These are phyloP conservation scores for Pyrrhoderma lamaoense DNA, from an alignment of 1,284 basidiomycete genomes.

Conservation along the genomic window DNA sequence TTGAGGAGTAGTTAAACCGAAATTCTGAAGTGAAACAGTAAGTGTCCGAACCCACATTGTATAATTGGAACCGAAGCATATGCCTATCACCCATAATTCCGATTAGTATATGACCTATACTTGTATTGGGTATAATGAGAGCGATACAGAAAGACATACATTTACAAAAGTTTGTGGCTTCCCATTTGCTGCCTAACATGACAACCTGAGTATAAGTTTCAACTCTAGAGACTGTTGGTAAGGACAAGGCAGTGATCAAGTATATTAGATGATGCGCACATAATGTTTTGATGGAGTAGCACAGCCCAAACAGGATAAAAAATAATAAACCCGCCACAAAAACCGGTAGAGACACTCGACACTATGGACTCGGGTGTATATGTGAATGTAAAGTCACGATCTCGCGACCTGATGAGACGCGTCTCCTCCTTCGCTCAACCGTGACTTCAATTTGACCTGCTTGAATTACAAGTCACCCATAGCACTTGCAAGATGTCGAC, in stretches of 20 bases:
- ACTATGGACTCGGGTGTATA: too few relatives aligned
- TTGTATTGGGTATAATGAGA: neutral
- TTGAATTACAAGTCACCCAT: neutral
- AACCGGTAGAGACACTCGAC: constrained; percentile 1
- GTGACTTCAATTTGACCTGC: neutral
- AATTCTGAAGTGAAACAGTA: too few relatives aligned
- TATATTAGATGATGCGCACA: too few relatives aligned
- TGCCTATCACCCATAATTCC: constrained; percentile 44
- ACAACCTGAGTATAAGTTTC: constrained; percentile 40
- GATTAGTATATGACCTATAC: neutral
- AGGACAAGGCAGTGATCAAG: too few relatives aligned
- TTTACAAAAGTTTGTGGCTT: constrained; percentile 79
- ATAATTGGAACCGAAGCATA: constrained; percentile 85
- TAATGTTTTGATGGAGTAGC: too few relatives aligned
- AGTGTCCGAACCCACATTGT: constrained; percentile 42
- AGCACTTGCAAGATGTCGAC: constrained; percentile 48
- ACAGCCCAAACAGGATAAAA: neutral
- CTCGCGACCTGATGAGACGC: constrained; percentile 8
- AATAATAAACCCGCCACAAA: neutral
- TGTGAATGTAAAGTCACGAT: neutral
- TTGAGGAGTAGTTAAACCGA: too few relatives aligned
- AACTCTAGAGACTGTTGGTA: constrained; percentile 1
- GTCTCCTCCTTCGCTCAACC: constrained; percentile 1
- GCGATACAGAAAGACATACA: constrained; percentile 35
- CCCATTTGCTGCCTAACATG: constrained; percentile 59